These are phyloP conservation scores for Xenosphaeropsis pyriputrescens DNA, from an alignment of 2,329 filamentous ascomycete genomes.

Conservation along the genomic window DNA sequence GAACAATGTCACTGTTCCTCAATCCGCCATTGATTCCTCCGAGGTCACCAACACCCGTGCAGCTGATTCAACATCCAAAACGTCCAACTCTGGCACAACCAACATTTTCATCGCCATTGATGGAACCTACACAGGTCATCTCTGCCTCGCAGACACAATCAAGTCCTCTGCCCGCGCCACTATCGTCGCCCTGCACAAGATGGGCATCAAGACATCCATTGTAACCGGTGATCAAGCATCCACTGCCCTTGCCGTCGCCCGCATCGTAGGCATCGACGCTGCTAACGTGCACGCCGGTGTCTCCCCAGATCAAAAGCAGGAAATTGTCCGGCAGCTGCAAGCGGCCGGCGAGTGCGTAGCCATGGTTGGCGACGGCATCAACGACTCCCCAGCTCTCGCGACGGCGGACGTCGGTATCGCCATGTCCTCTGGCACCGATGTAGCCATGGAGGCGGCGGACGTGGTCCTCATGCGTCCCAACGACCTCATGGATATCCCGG, in stretches of 20 bases:
- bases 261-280: conserved; percentile 63
- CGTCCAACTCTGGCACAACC: conserved; percentile 53
- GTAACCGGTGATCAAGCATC: conserved; percentile 85
- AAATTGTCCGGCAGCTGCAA: conserved; percentile 68
- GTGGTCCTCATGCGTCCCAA: conserved; percentile 90
- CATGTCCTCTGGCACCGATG: conserved; percentile 83
- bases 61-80: conserved; percentile 18
- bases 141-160: conserved; percentile 79
- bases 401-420: conserved; percentile 90
- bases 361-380: conserved; percentile 98
- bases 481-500: conserved; percentile 85
- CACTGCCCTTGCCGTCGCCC: conserved; percentile 73
- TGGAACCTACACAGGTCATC: conserved; percentile 61
- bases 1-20: conserved; percentile 51
- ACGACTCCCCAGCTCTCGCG: conserved; percentile 88
- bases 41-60: conserved; percentile 38
- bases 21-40: conserved; percentile 46
- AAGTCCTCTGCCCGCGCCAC: conserved; percentile 75
- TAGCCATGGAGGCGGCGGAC: conserved; percentile 94
- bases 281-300: conserved; percentile 75
- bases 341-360: conserved; percentile 62
- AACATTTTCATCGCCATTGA: conserved; percentile 88
- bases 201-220: conserved; percentile 79
- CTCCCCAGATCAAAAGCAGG: conserved; percentile 80
- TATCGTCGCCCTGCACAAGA: conserved; percentile 66